phyloP scores from a whole-genome alignment of 208 protist genomes.

The Trypanosoma lewisi region DNA sequence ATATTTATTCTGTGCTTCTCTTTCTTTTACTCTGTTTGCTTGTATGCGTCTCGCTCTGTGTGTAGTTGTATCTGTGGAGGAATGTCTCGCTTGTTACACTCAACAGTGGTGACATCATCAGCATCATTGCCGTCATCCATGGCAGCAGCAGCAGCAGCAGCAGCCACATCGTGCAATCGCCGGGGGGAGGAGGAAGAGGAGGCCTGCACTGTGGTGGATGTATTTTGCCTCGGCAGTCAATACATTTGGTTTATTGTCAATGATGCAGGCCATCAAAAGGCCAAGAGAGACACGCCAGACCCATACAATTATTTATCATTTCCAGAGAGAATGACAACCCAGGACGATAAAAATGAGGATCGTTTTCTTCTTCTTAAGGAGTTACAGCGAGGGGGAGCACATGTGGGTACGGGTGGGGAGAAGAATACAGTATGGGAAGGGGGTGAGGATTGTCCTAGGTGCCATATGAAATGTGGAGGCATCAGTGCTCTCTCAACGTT shows the following conservation, averaged over 20 bases:
- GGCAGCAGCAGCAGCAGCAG: not conserved
- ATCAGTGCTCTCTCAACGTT: constrained; percentile 18
- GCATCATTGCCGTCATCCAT: not conserved
- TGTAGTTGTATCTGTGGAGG: not conserved
- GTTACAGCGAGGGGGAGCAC: constrained; percentile 14
- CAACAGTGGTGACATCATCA: constrained; percentile 8
- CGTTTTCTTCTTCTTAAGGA: constrained; percentile 13
- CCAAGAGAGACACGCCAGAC: not conserved
- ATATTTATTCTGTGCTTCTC: no score
- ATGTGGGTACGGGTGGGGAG: not conserved
- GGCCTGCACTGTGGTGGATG: not conserved
- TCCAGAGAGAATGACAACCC: not conserved
- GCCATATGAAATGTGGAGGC: constrained; percentile 3
- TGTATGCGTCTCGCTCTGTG: constrained; percentile 8
- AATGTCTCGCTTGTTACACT: constrained; percentile 9
- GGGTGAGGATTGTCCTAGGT: not conserved
- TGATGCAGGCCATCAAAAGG: not conserved
- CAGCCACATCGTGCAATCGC: no score
- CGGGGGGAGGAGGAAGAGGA: not conserved
- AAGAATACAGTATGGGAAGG: not conserved
- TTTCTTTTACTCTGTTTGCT: not conserved
- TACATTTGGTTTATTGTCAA: constrained; percentile 11
- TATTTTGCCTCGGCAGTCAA: constrained; percentile 12
- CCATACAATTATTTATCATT: not conserved
- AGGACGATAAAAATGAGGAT: not conserved